Conservation (phyloP, 78 protist genomes). For the Corallochytrium limacisporum region DNA sequence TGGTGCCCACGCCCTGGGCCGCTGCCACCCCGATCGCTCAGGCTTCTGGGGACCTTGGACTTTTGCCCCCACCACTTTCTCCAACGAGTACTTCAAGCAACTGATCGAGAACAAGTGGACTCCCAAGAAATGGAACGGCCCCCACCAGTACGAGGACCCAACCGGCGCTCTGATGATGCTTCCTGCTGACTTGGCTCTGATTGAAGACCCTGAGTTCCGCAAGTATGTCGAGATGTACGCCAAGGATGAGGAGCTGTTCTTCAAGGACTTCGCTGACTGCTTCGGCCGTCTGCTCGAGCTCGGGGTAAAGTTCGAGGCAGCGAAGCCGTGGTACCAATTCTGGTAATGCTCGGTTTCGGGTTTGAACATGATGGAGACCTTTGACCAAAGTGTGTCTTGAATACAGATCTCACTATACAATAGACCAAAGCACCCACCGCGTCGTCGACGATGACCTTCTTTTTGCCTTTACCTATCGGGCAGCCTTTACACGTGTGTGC, state of each 20-base stretch:
- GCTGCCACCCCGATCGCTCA: slow-evolving; percentile 30
- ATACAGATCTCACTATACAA: too few relatives aligned
- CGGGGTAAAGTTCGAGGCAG: too few relatives aligned
- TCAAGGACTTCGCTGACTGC: slow-evolving; percentile 41
- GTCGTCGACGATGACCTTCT: too few relatives aligned
- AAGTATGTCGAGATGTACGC: slow-evolving; percentile 37
- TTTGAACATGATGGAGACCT: too few relatives aligned
- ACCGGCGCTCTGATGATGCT: slow-evolving; percentile 48
- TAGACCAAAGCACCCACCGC: too few relatives aligned
- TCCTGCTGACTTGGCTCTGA: slow-evolving; percentile 49
- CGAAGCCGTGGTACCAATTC: too few relatives aligned
- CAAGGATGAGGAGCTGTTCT: slow-evolving; percentile 31
- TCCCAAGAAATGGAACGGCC: slow-evolving; percentile 2
- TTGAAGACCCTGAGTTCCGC: slow-evolving; percentile 29
- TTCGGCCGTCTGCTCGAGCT: too few relatives aligned
- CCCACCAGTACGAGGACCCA: slow-evolving; percentile 21
- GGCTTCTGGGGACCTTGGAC: slow-evolving; percentile 64
- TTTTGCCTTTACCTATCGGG: too few relatives aligned
- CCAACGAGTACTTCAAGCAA: slow-evolving; percentile 28
- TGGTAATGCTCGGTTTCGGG: too few relatives aligned
- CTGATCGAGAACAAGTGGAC: slow-evolving; percentile 21
- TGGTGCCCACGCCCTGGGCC: slow-evolving; percentile 61
- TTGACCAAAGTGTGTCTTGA: too few relatives aligned
- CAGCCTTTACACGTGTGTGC: too few relatives aligned
- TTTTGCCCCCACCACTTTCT: slow-evolving; percentile 17